phyloP scores from a whole-genome alignment of 257 asterid species.

The Lithospermum erythrorhizon region DNA sequence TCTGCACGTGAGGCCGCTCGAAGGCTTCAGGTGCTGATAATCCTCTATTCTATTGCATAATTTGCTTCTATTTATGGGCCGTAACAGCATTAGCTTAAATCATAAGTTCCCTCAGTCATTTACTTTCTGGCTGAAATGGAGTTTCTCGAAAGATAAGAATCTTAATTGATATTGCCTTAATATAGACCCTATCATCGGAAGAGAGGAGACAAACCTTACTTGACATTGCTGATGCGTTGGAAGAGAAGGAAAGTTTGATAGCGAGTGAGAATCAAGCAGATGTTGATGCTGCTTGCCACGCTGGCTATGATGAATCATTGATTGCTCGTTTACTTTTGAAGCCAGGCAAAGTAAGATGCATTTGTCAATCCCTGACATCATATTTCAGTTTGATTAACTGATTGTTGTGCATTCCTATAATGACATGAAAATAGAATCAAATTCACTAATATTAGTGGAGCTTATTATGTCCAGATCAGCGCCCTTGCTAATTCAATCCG shows the following conservation, averaged over 20 bases:
- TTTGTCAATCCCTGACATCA: not conserved
- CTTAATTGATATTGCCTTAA: not conserved
- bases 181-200: conserved; percentile 54
- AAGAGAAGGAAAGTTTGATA: conserved; percentile 52
- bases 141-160: not conserved
- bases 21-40: conserved; percentile 43
- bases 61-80: too few species aligned
- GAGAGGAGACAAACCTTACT: conserved; percentile 67
- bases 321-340: conserved; percentile 61
- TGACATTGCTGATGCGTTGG: conserved; percentile 66
- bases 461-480: conserved; percentile 6
- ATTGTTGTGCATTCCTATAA: conserved; percentile 1
- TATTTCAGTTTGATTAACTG: not conserved
- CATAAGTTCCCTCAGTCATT: not conserved
- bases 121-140: not conserved
- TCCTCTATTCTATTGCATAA: not conserved
- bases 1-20: conserved; percentile 74
- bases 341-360: conserved; percentile 57
- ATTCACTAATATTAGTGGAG: not conserved
- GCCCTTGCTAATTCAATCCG: conserved; percentile 70
- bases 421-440: not conserved
- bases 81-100: not conserved
- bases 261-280: conserved; percentile 61
- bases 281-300: conserved; percentile 47
- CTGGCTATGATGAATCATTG: conserved; percentile 60